Percentiles rank a stretch among this genome's conserved stretches.
phyloP scores from a whole-genome alignment of 208 protist genomes.

The Trypanosoma platydactyli region DNA sequence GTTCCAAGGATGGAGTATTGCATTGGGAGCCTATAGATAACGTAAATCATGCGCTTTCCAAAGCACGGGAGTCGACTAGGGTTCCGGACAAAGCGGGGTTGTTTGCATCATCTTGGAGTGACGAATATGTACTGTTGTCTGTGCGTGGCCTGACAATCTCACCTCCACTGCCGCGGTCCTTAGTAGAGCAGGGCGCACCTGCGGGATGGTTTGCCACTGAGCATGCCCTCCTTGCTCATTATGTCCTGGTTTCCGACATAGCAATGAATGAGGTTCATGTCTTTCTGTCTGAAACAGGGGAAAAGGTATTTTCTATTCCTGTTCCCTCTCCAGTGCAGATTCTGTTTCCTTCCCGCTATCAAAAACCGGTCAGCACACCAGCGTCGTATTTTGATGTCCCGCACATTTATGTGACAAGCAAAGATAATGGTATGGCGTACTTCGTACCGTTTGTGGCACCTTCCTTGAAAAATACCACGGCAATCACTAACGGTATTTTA shows the following conservation, averaged over 20 bases:
- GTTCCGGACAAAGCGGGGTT: slow-evolving; percentile 54
- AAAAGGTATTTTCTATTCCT: slow-evolving; percentile 65
- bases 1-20: slow-evolving; percentile 16
- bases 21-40: slow-evolving; percentile 52
- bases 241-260: slow-evolving; percentile 81
- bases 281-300: slow-evolving; percentile 68
- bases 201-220: slow-evolving; percentile 50
- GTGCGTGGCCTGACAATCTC: slow-evolving; percentile 83
- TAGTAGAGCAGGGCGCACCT: slow-evolving; percentile 62
- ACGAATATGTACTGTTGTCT: slow-evolving; percentile 62
- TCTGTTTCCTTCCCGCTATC: slow-evolving; percentile 61
- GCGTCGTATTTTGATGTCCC: slow-evolving; percentile 48
- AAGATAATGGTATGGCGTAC: slow-evolving; percentile 83
- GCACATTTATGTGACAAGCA: slow-evolving; percentile 88
- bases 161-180: slow-evolving; percentile 58
- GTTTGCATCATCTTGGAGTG: slow-evolving; percentile 80
- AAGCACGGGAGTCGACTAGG: slow-evolving; percentile 17
- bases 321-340: slow-evolving; percentile 88
- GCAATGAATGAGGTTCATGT: slow-evolving; percentile 70
- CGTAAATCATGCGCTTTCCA: slow-evolving; percentile 35
- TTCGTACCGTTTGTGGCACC: slow-evolving; percentile 59
- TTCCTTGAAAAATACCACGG: background rate
- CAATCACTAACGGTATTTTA: slow-evolving; percentile 18
- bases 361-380: slow-evolving; percentile 11
- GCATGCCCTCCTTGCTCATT: slow-evolving; percentile 45